phyloP scores from a whole-genome alignment of 495 filamentous ascomycete species.

The Podospora didyma region DNA sequence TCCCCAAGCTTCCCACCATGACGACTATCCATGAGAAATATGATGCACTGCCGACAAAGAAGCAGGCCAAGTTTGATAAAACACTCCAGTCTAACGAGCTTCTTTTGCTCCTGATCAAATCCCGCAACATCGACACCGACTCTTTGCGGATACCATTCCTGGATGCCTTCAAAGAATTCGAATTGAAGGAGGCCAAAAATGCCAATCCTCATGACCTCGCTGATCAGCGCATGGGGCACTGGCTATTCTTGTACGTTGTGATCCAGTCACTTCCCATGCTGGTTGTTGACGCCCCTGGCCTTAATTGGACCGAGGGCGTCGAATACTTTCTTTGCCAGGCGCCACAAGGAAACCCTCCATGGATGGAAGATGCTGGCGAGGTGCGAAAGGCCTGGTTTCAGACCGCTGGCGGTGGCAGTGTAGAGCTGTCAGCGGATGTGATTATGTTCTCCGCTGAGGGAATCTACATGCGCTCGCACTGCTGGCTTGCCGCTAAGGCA shows the following conservation, averaged over 20 bases:
- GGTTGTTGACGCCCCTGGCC: constrained; percentile 77
- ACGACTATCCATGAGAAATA: constrained; percentile 57
- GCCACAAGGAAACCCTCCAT: constrained; percentile 75
- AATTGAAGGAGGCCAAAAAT: constrained; percentile 68
- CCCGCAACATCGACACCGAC: constrained; percentile 68
- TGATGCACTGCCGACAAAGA: constrained; percentile 61
- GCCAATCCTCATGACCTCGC: constrained; percentile 67
- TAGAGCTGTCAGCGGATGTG: constrained; percentile 74
- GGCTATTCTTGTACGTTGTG: constrained; percentile 92
- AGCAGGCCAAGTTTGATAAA: constrained; percentile 58
- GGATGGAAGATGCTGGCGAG: constrained; percentile 69
- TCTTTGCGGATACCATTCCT: constrained; percentile 63
- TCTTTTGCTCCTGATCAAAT: constrained; percentile 63
- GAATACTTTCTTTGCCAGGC: constrained; percentile 98
- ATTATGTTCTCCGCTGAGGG: constrained; percentile 87
- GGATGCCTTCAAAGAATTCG: constrained; percentile 76
- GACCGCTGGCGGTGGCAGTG: constrained; percentile 65
- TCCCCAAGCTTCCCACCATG: constrained; percentile 71
- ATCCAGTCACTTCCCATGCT: constrained; percentile 88
- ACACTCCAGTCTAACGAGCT: constrained; percentile 78
- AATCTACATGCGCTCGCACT: constrained; percentile 85
- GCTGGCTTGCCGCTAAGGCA: constrained; percentile 78
- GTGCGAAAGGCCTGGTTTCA: constrained; percentile 74
- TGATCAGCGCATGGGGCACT: constrained; percentile 79
- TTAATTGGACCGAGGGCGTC: constrained; percentile 73